Conservation (phyloP, 2,329 filamentous ascomycete genomes). For the Penicillium expansum region DNA sequence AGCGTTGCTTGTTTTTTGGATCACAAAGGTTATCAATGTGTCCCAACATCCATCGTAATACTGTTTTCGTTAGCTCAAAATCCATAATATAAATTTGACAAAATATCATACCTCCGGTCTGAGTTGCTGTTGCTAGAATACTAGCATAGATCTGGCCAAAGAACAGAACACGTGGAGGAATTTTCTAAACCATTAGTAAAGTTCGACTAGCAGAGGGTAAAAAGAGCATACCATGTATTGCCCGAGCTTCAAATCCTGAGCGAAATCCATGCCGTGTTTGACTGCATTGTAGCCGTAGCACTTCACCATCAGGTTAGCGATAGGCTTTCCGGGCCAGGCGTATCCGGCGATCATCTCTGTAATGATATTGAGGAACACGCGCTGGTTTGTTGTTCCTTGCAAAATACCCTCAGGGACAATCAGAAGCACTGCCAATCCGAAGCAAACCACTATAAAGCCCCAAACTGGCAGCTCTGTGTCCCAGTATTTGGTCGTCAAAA, state of each 20-base stretch:
- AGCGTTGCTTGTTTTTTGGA: constrained; percentile 31
- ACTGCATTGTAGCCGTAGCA: constrained; percentile 35
- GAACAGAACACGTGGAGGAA: constrained; percentile 35
- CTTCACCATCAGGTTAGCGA: constrained; percentile 40
- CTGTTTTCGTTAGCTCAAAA: constrained; percentile 10
- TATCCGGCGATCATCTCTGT: constrained; percentile 36
- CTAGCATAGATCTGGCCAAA: constrained; percentile 36
- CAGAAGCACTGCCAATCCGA: constrained; percentile 39
- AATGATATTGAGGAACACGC: constrained; percentile 34
- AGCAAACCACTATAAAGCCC: constrained; percentile 39
- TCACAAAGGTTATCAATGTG: constrained; percentile 30
- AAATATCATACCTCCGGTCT: constrained; percentile 29
- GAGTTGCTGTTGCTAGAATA: constrained; percentile 32
- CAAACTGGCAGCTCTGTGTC: constrained; percentile 42
- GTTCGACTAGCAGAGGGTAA: neutral
- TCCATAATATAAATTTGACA: neutral
- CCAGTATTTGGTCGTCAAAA: constrained; percentile 32
- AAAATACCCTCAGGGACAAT: constrained; percentile 44
- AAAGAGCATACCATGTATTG: constrained; percentile 30
- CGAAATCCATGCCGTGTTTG: constrained; percentile 36
- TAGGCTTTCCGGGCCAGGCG: constrained; percentile 32
- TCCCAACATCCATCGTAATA: constrained; percentile 35
- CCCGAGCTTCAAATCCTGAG: constrained; percentile 33
- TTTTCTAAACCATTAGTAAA: constrained; percentile 18
- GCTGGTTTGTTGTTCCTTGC: constrained; percentile 31